Evolutionary conservation across 2,329 filamentous ascomycete genomes (phyloP).

Genomic region (Trichoderma cornu-damae): DNA sequence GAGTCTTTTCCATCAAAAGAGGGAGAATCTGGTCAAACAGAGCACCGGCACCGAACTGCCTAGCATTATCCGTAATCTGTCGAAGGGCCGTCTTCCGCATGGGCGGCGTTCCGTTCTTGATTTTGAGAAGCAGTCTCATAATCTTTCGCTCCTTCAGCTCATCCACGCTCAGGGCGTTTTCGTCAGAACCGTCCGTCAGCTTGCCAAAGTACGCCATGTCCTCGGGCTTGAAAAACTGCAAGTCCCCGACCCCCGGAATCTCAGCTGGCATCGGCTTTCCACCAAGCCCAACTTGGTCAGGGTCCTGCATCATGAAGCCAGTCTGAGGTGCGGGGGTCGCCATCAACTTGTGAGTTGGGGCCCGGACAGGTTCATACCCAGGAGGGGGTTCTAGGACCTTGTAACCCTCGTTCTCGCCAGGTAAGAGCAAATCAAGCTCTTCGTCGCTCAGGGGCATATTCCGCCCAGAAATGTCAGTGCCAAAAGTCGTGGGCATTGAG

Average conservation of each 20-base stretch:
- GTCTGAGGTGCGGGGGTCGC: conserved; percentile 68
- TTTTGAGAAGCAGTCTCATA: conserved; percentile 92
- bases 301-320: conserved; percentile 97
- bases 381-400: conserved; percentile 86
- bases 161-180: conserved; percentile 86
- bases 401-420: conserved; percentile 83
- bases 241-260: conserved; percentile 89
- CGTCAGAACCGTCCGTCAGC: conserved; percentile 87
- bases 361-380: conserved; percentile 80
- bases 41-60: conserved; percentile 88
- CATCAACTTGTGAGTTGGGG: conserved; percentile 69
- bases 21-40: conserved; percentile 97
- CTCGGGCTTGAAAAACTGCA: conserved; percentile 97
- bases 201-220: conserved; percentile 99
- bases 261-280: conserved; percentile 91
- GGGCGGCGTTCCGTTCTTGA: conserved; percentile 97
- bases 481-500: conserved; percentile 59
- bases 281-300: conserved; percentile 73
- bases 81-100: conserved; percentile 98
- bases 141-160: conserved; percentile 98
- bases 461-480: conserved; percentile 72
- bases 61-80: conserved; percentile 95
- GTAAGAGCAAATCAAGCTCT: conserved; percentile 86
- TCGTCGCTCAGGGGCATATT: conserved; percentile 86
- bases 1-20: conserved; percentile 93